These are phyloP conservation scores for Trichaptum fuscoviolaceum DNA, from an alignment of 768 basidiomycete genomes.

Conservation along the genomic window DNA sequence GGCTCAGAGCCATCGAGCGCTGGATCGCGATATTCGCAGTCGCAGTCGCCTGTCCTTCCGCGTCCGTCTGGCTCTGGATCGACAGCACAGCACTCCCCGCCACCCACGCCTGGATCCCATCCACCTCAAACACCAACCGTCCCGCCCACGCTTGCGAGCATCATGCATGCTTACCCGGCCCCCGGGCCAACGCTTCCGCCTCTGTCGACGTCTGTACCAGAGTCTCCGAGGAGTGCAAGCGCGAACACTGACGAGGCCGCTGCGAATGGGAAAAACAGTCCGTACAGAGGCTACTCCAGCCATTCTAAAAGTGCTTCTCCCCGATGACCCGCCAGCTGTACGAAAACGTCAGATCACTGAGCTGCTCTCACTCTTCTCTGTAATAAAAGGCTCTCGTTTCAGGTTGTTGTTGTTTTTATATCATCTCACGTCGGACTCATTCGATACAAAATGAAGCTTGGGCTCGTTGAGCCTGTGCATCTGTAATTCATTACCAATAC, in stretches of 20 bases:
- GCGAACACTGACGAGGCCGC: neutral
- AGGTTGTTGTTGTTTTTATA: neutral
- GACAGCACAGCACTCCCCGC: slow-evolving; percentile 15
- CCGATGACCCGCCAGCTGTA: neutral
- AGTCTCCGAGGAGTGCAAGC: slow-evolving; percentile 10
- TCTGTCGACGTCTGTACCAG: slow-evolving; percentile 23
- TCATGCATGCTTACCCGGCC: slow-evolving; percentile 65
- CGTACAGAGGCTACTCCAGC: neutral
- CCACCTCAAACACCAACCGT: slow-evolving; percentile 25
- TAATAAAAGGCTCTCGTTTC: neutral
- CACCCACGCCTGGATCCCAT: slow-evolving; percentile 14
- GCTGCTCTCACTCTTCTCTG: neutral
- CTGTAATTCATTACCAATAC: neutral
- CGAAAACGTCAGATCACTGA: too few relatives aligned
- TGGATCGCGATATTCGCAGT: slow-evolving; percentile 11
- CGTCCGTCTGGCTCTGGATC: neutral
- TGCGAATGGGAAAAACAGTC: neutral
- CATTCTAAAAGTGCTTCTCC: neutral
- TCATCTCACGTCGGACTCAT: neutral
- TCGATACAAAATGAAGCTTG: neutral
- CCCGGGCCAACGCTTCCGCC: slow-evolving; percentile 18
- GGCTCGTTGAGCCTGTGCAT: neutral
- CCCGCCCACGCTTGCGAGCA: slow-evolving; percentile 57
- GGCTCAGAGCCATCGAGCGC: slow-evolving; percentile 20
- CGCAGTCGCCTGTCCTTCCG: slow-evolving; percentile 13